Evolutionary conservation across 2,329 filamentous ascomycete genomes (phyloP), one percentile per base, ranked within the genome.

Genomic region (Cercospora berteroae): DNA sequence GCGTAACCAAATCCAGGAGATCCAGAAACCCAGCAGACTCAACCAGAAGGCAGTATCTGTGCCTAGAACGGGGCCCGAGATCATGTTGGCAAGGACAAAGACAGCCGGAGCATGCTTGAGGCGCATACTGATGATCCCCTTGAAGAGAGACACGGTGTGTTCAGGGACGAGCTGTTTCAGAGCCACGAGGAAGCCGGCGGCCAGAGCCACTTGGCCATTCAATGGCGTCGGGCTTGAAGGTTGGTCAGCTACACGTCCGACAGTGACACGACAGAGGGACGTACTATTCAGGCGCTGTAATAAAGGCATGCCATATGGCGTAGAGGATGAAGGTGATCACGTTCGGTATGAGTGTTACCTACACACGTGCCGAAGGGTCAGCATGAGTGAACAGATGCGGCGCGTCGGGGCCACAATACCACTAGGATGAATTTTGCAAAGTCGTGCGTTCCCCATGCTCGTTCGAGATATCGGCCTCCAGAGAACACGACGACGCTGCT

Each of bases 141-240:
- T 90, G 82, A 97, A 94, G 67, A 99, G 87, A 4, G 94, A 95
- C 63, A 98, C 94, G 10, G 95, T 99, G 80, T 99, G 95, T 69
- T 97, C 94, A 23, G 95, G 95, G 39, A 98, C 91, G 60, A 99
- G 91, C 81, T 99, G 95, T 81, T 96, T 98, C 81, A 98, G 97
- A 64, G 94, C 92, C 74, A 98, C 92, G 69, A 99, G 90, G 82
- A 98, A 98, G 69, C 91, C 90, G 57, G 95, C 93, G 80, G 97
- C 94, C 66, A 97, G 84, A 16, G 94, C 89, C 70, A 97, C 90
- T 64, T 93, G 94, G 73, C 95, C 95, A 73, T 91, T 92, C 76
- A 98, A 92, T 70, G 91, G 90, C 56, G 91, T 93, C 57, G 91
- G 95, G 75, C 78, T 68, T 42, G 59, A 2, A 36, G 23, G 29